Evolutionary conservation across 176 grass and related monocot species (phyloP).

Genomic region (Phoenix dactylifera): DNA sequence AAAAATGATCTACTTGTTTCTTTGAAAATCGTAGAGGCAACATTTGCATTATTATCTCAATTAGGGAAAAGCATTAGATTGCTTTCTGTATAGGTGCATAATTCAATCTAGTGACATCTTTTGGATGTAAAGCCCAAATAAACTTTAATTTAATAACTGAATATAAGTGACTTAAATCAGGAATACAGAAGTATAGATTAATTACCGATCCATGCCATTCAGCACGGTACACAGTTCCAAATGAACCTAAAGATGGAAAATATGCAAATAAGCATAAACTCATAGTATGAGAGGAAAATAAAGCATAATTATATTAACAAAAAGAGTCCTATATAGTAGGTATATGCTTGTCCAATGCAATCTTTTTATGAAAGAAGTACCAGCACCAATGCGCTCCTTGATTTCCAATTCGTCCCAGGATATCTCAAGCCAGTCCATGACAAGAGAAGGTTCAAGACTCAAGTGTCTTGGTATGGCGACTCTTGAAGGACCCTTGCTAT

Average conservation of each 20-base stretch:
- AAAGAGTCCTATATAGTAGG: not conserved
- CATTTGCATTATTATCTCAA: too few species aligned
- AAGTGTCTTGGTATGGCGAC: conserved; percentile 19
- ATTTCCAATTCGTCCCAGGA: conserved; percentile 91
- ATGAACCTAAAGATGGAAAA: conserved; percentile 49
- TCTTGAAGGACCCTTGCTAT: not conserved
- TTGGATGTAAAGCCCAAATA: too few species aligned
- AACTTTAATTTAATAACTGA: too few species aligned
- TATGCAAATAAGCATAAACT: conserved; percentile 7
- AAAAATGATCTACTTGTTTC: too few species aligned
- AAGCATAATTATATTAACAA: not conserved
- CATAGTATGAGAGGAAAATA: conserved; percentile 5
- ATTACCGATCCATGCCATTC: conserved; percentile 95
- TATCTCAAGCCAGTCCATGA: conserved; percentile 80
- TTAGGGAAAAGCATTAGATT: too few species aligned
- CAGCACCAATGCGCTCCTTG: conserved; percentile 81
- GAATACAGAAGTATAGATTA: conserved; percentile 1
- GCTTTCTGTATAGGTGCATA: too few species aligned
- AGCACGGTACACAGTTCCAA: conserved; percentile 80
- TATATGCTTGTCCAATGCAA: too few species aligned
- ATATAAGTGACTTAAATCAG: too few species aligned
- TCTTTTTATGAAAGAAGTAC: conserved; percentile 31
- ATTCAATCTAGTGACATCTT: too few species aligned
- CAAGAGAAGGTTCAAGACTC: conserved; percentile 48
- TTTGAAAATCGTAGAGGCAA: too few species aligned